Evolutionary conservation across 352 stramenopile genomes (phyloP).

Genomic region (Globisporangium echinulatum): DNA sequence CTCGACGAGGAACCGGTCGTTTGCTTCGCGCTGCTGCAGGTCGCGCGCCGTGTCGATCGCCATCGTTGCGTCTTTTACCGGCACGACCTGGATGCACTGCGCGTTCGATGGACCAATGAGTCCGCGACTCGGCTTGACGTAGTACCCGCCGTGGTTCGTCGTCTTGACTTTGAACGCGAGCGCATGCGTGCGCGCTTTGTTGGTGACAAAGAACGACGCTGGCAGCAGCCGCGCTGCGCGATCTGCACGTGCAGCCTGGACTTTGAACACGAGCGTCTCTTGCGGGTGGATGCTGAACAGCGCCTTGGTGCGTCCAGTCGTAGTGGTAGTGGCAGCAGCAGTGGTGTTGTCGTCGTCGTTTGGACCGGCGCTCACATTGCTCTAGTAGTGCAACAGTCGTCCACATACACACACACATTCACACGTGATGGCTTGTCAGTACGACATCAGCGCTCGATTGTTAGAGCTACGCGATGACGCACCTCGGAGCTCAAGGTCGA

Average conservation of each 20-base stretch:
- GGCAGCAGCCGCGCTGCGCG: slow-evolving; percentile 3
- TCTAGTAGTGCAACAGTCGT: slow-evolving; percentile 2
- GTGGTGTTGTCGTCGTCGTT: background rate
- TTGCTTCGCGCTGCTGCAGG: slow-evolving; percentile 36
- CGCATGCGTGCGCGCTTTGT: slow-evolving; percentile 38
- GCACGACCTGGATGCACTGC: slow-evolving; percentile 50
- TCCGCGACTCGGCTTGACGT: slow-evolving; percentile 62
- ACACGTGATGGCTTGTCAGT: too few species aligned
- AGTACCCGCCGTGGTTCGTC: slow-evolving; percentile 70
- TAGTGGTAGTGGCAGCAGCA: too few species aligned
- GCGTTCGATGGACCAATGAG: slow-evolving; percentile 52
- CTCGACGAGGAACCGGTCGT: slow-evolving; percentile 71
- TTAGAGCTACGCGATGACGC: too few species aligned
- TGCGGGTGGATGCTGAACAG: slow-evolving; percentile 40
- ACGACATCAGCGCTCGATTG: too few species aligned
- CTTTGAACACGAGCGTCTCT: slow-evolving; percentile 34
- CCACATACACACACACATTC: background rate
- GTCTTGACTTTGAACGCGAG: slow-evolving; percentile 77
- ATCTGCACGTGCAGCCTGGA: slow-evolving; percentile 29
- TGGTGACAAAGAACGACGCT: slow-evolving; percentile 54
- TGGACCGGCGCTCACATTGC: slow-evolving; percentile 1
- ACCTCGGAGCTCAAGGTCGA: slow-evolving; percentile 5
- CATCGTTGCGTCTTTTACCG: slow-evolving; percentile 19
- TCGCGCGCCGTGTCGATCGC: slow-evolving; percentile 12
- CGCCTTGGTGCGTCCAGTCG: slow-evolving; percentile 11